Conservation (phyloP, 345 rosid genomes). For the Lumnitzera racemosa region DNA sequence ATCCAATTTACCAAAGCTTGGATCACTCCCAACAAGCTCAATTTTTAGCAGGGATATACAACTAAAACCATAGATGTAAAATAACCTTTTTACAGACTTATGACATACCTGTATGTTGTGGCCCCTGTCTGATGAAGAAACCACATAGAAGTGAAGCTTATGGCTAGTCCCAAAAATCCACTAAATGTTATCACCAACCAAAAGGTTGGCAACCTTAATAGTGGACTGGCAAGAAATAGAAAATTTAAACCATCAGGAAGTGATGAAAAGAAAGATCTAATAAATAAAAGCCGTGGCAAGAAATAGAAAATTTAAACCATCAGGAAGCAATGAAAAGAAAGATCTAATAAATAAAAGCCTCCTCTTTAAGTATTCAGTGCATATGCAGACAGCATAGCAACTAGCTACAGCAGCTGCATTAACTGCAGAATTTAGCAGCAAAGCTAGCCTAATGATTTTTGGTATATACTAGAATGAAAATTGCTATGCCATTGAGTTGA, state of each 20-base stretch:
- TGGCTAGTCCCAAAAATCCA: slow-evolving; percentile 91
- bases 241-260: background rate
- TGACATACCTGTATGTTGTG: slow-evolving; percentile 81
- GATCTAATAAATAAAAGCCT: no score
- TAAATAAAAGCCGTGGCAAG: no score
- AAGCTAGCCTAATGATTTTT: no score
- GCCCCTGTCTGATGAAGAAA: slow-evolving; percentile 99
- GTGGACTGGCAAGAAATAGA: slow-evolving; percentile 48
- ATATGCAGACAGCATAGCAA: no score
- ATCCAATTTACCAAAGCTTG: no score
- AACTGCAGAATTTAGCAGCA: no score
- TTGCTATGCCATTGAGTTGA: no score
- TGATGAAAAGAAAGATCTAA: background rate
- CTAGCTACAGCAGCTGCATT: no score
- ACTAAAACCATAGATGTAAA: background rate
- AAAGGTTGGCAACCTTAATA: slow-evolving; percentile 67
- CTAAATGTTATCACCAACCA: slow-evolving; percentile 89
- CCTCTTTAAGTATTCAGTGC: no score
- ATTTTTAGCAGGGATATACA: background rate
- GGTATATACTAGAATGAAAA: no score
- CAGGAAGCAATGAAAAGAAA: background rate
- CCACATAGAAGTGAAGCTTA: slow-evolving; percentile 99
- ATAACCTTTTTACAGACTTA: background rate
- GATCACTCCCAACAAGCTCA: background rate
- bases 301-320: background rate